Base-by-base conservation (phyloP, 768 basidiomycete species). In the Tephrocybe sp. region DNA sequence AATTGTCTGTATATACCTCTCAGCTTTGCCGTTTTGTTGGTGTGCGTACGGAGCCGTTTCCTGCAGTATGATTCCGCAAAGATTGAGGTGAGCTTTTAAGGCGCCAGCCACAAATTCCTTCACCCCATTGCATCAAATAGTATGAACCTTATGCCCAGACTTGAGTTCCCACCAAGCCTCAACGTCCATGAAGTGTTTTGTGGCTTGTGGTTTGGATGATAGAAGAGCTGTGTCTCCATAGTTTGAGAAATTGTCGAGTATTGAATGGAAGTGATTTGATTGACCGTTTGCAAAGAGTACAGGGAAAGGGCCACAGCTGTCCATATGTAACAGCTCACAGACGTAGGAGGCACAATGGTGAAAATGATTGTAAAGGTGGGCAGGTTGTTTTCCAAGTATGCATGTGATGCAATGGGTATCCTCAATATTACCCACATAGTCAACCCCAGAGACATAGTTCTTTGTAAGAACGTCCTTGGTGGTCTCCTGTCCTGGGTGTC, bases 1-100 rank as follows among this genome's bases (percentile, higher is more conserved):
- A 1, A 69, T 50, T 0, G 62, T 67, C 0, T 58, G 42, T 13
- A 70, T 62, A 31, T 60, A 64, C 0, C 60, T 49, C 37, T 72
- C 65, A 6, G 55, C 61, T 29, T 63, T 64, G 0, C 69, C 62
- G 53, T 69, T 69, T 55, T 69, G 66, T 5, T 61, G 56, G 33
- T 69, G 66, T 1, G 64, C 58, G 54, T 69, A 67, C 0, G 68
- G 62, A 0, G 54, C 59, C 4, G 64, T 58, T 0, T 54, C 11
- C 34, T 67, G 63, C 0, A 57, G 44, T 0, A 24, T n/a, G 10
- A 69, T 65, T 0, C 66, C 69, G 6, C 40, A 23, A 0, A 37
- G 12, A 6, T 29, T 2, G 0, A 40, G 19, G 33, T 23, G 1
- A 36, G 23, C 13, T 6, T 50, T 33, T 5, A 60, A 24, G 4